phyloP scores from a whole-genome alignment of 1,139 yeast genomes.

The Zhuliangozyma parablackwelliae region DNA sequence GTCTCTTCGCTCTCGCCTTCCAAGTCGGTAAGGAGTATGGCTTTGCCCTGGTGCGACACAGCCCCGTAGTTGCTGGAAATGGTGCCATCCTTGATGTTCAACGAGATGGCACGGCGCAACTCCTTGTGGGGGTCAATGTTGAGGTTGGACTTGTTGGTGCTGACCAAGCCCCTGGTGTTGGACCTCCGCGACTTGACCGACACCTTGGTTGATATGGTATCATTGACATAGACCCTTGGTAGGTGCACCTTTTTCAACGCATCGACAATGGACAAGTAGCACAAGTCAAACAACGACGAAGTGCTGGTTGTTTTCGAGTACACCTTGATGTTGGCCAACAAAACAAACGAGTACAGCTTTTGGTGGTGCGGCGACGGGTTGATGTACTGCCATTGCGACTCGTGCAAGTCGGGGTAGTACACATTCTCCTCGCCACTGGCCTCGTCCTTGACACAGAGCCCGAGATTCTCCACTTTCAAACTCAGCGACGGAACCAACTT shows the following conservation, averaged over 20 bases:
- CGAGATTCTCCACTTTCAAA: constrained; percentile 43
- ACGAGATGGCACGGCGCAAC: constrained; percentile 22
- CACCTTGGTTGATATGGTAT: constrained; percentile 46
- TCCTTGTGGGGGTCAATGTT: constrained; percentile 23
- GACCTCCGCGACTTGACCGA: constrained; percentile 46
- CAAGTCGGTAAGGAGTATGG: constrained; percentile 58
- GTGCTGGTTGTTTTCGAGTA: constrained; percentile 44
- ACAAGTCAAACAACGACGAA: constrained; percentile 77
- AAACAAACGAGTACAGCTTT: constrained; percentile 54
- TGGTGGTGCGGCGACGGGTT: constrained; percentile 13
- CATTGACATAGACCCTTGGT: constrained; percentile 66
- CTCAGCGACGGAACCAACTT: constrained; percentile 46
- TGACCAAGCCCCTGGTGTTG: constrained; percentile 37
- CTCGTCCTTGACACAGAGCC: constrained; percentile 44
- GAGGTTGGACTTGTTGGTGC: constrained; percentile 36
- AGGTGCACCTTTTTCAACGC: constrained; percentile 60
- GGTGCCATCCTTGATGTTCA: constrained; percentile 35
- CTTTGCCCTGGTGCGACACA: constrained; percentile 27
- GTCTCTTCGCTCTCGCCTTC: constrained; percentile 80
- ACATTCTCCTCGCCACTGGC: constrained; percentile 24
- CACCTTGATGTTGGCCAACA: constrained; percentile 73
- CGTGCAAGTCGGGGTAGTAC: constrained; percentile 35
- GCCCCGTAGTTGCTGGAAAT: constrained; percentile 66
- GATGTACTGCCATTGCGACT: constrained; percentile 15
- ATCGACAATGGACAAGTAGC: constrained; percentile 63